These are phyloP conservation scores for Phytophthora rubi DNA, from an alignment of 352 stramenopile genomes.

Conservation along the genomic window DNA sequence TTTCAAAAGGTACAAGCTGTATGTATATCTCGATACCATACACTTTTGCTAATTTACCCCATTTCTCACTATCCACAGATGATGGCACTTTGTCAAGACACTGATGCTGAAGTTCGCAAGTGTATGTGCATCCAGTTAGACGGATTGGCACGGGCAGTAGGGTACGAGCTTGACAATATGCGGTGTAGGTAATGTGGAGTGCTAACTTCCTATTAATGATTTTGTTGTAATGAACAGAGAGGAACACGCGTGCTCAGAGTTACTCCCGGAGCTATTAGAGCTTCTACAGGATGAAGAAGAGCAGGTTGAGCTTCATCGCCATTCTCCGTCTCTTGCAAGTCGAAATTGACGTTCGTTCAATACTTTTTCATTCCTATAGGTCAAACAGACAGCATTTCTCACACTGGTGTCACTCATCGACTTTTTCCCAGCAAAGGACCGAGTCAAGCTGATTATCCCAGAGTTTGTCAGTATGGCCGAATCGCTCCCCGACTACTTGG, in stretches of 20 bases:
- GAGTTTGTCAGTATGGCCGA: slow-evolving; percentile 68
- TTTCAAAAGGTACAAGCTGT: slow-evolving; percentile 69
- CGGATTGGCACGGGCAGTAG: slow-evolving; percentile 67
- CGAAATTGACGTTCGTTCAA: not conserved
- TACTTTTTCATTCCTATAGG: slow-evolving; percentile 33
- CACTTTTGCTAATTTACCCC: not conserved
- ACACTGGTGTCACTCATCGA: slow-evolving; percentile 77
- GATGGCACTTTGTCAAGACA: slow-evolving; percentile 87
- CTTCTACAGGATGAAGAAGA: slow-evolving; percentile 86
- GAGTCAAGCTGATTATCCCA: slow-evolving; percentile 69
- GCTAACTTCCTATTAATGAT: not conserved
- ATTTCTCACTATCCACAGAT: slow-evolving; percentile 48
- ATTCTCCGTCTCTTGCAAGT: not conserved
- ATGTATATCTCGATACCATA: not conserved
- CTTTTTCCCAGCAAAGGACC: slow-evolving; percentile 66
- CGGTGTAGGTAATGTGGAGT: not conserved
- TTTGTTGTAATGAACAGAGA: slow-evolving; percentile 40
- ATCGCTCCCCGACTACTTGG: slow-evolving; percentile 65
- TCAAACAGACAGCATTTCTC: slow-evolving; percentile 81
- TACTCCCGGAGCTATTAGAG: slow-evolving; percentile 78
- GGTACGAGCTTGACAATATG: slow-evolving; percentile 37
- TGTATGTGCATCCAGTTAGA: slow-evolving; percentile 89
- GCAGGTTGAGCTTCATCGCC: slow-evolving; percentile 36
- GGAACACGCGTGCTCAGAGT: slow-evolving; percentile 64
- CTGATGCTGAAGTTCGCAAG: slow-evolving; percentile 79